Evolutionary conservation across 768 basidiomycete genomes (phyloP).

Genomic region (Hygrocybe coccinea): DNA sequence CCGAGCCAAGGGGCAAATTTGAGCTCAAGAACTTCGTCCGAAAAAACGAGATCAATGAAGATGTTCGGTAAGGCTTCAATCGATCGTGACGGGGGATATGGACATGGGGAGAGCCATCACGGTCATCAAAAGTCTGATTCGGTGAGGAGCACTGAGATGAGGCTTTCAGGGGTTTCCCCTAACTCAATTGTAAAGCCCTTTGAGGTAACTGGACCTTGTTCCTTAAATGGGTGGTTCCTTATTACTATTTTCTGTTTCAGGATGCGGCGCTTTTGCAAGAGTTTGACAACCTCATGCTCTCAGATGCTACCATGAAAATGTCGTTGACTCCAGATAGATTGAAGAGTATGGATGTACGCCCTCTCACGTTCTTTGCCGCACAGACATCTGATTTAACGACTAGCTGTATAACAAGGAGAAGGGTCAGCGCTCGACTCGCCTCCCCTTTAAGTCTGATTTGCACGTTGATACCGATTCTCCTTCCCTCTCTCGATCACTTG

Average conservation of each 20-base stretch:
- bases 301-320: conserved; percentile 88
- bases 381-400: conserved; percentile 3
- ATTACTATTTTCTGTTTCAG: conserved; percentile 29
- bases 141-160: conserved; percentile 46
- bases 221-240: conserved; percentile 1
- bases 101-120: conserved; percentile 32
- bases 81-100: conserved; percentile 29
- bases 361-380: conserved; percentile 17
- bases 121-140: conserved; percentile 56
- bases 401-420: conserved; percentile 76
- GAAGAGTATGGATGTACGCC: conserved; percentile 85
- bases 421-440: conserved; percentile 42
- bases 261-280: conserved; percentile 62
- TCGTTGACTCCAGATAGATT: conserved; percentile 92
- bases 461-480: conserved; percentile 30
- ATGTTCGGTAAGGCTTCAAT: conserved; percentile 46
- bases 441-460: conserved; percentile 28
- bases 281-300: conserved; percentile 91
- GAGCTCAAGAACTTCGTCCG: conserved; percentile 52
- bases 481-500: conserved; percentile 29
- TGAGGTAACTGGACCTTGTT: conserved; percentile 32
- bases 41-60: conserved; percentile 59
- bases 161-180: conserved; percentile 29
- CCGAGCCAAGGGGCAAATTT: conserved; percentile 18
- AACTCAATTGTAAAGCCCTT: conserved; percentile 27